phyloP scores from a whole-genome alignment of 2,329 filamentous ascomycete genomes.

The Cladobotryum mycophilum region DNA sequence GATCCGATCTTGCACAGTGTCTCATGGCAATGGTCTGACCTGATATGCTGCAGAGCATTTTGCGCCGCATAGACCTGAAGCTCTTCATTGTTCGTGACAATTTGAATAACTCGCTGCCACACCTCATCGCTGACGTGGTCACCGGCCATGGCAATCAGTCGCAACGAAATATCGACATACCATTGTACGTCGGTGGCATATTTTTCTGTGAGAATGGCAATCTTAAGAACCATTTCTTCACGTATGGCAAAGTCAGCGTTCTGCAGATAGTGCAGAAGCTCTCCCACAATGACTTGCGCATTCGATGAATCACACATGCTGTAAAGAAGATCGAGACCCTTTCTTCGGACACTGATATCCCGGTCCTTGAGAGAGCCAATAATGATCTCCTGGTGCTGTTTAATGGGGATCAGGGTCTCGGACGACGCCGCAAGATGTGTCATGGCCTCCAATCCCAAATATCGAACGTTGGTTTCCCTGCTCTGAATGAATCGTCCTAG shows the following conservation, averaged over 20 bases:
- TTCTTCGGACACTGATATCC: slow-evolving; percentile 93
- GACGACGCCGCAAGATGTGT: slow-evolving; percentile 90
- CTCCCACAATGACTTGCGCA: slow-evolving; percentile 84
- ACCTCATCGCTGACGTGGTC: slow-evolving; percentile 99
- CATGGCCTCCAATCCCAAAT: slow-evolving; percentile 95
- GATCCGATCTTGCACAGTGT: slow-evolving; percentile 96
- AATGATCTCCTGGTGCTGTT: slow-evolving; percentile 95
- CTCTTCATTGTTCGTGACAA: slow-evolving; percentile 98
- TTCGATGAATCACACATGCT: slow-evolving; percentile 99
- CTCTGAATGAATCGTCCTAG: slow-evolving; percentile 95
- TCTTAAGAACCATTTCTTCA: slow-evolving; percentile 99
- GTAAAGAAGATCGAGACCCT: slow-evolving; percentile 92
- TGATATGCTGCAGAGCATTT: slow-evolving; percentile 86
- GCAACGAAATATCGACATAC: slow-evolving; percentile 97
- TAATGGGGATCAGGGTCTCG: slow-evolving; percentile 93
- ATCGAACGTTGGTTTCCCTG: slow-evolving; percentile 93
- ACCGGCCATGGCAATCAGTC: slow-evolving; percentile 91
- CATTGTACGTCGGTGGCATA: slow-evolving; percentile 98
- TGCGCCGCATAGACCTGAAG: slow-evolving; percentile 94
- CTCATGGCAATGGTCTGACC: slow-evolving; percentile 90
- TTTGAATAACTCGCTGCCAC: slow-evolving; percentile 97
- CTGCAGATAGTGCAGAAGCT: slow-evolving; percentile 89
- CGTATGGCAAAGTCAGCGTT: slow-evolving; percentile 96
- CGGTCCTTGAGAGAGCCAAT: slow-evolving; percentile 88
- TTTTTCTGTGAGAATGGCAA: slow-evolving; percentile 96